A percentile compares a stretch with the other conserved stretches of the same genome.
These are phyloP conservation scores for Neofusicoccum parvum DNA, from an alignment of 2,329 filamentous ascomycete genomes.

Conservation along the genomic window DNA sequence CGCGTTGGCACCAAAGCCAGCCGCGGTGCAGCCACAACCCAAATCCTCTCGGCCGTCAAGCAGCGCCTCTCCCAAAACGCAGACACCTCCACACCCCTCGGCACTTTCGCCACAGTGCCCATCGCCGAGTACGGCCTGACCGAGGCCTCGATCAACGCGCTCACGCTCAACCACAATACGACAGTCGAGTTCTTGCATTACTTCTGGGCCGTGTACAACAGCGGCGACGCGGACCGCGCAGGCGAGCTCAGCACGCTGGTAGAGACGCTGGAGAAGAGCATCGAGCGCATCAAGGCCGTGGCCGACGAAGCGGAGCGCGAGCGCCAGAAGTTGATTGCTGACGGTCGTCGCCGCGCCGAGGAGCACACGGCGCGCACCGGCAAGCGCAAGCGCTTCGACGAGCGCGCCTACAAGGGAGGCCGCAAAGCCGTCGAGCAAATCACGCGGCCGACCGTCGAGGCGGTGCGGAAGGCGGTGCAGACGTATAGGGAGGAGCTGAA, in stretches of 20 bases:
- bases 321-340: constrained; percentile 66
- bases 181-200: constrained; percentile 95
- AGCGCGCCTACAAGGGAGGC: constrained; percentile 58
- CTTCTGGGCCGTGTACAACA: constrained; percentile 92
- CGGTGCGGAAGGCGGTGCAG: constrained; percentile 69
- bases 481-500: constrained; percentile 72
- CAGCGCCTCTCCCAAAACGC: constrained; percentile 62
- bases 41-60: constrained; percentile 66
- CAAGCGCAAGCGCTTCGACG: constrained; percentile 70
- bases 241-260: constrained; percentile 79
- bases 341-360: constrained; percentile 56
- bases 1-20: constrained; percentile 72
- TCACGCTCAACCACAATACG: constrained; percentile 83
- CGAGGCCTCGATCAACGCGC: constrained; percentile 58
- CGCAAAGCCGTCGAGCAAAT: constrained; percentile 73
- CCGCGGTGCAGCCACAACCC: constrained; percentile 64
- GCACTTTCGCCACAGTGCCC: constrained; percentile 31
- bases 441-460: constrained; percentile 71
- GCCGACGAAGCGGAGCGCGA: constrained; percentile 78
- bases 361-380: constrained; percentile 72
- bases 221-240: constrained; percentile 79
- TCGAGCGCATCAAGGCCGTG: constrained; percentile 77
- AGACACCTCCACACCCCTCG: constrained; percentile 34
- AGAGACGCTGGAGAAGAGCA: constrained; percentile 77
- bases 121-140: constrained; percentile 37